A percentile compares a stretch with the other conserved stretches of the same genome.
Conservation (phyloP, 2,329 filamentous ascomycete genomes). For the Penicillium sp. region DNA sequence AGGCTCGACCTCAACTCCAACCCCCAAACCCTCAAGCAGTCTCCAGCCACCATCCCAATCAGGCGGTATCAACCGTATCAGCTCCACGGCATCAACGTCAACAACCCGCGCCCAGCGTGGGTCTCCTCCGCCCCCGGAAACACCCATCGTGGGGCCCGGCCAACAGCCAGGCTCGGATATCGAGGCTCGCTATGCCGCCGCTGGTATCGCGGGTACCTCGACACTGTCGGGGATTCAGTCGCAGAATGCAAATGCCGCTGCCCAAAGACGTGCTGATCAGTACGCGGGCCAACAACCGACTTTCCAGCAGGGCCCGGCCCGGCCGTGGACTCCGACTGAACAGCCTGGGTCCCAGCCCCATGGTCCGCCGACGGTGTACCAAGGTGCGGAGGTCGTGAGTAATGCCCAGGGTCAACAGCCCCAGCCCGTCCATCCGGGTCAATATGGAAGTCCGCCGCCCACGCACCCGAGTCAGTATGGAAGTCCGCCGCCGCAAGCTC, state of each 20-base stretch:
- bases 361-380: slow-evolving; percentile 88
- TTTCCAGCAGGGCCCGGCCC: slow-evolving; percentile 42
- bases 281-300: slow-evolving; percentile 63
- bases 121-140: slow-evolving; percentile 93
- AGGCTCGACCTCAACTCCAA: slow-evolving; percentile 19
- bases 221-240: slow-evolving; percentile 76
- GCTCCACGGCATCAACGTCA: slow-evolving; percentile 87
- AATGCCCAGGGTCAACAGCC: slow-evolving; percentile 43
- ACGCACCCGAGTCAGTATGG: slow-evolving; percentile 27
- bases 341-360: slow-evolving; percentile 82
- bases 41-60: slow-evolving; percentile 54
- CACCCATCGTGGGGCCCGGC: slow-evolving; percentile 76
- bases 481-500: slow-evolving; percentile 39
- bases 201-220: slow-evolving; percentile 83
- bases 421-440: slow-evolving; percentile 28
- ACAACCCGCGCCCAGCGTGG: slow-evolving; percentile 91
- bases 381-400: slow-evolving; percentile 73
- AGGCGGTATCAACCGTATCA: slow-evolving; percentile 60
- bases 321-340: slow-evolving; percentile 94
- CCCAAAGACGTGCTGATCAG: slow-evolving; percentile 77
- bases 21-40: slow-evolving; percentile 24
- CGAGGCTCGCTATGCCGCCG: slow-evolving; percentile 87
- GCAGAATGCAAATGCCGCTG: slow-evolving; percentile 80
- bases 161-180: slow-evolving; percentile 77
- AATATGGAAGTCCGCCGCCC: slow-evolving; percentile 36